Evolutionary conservation across 805 yeast genomes (phyloP).

Genomic region (Metschnikowia gruessii): DNA sequence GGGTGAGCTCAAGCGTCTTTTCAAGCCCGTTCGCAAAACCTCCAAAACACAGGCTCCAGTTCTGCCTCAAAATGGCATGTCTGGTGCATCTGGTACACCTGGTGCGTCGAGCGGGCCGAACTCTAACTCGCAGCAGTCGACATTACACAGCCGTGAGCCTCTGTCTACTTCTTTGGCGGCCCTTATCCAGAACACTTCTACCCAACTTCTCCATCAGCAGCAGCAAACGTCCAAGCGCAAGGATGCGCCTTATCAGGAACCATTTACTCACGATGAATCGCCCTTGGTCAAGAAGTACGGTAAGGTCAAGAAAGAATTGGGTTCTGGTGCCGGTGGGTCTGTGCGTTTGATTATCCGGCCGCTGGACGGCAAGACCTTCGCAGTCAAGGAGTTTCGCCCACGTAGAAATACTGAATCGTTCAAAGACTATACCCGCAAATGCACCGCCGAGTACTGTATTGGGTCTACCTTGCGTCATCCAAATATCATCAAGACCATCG

Average conservation of each 20-base stretch:
- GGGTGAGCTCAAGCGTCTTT: slow-evolving; percentile 71
- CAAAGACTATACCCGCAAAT: slow-evolving; percentile 79
- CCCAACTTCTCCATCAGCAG: slow-evolving; percentile 23
- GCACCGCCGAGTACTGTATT: slow-evolving; percentile 85
- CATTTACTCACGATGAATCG: slow-evolving; percentile 24
- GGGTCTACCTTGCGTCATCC: slow-evolving; percentile 83
- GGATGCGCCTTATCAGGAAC: slow-evolving; percentile 16
- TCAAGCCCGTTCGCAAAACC: slow-evolving; percentile 52
- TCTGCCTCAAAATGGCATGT: background rate
- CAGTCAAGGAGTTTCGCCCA: slow-evolving; percentile 79
- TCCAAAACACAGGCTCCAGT: slow-evolving; percentile 14
- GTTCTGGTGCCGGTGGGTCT: slow-evolving; percentile 87
- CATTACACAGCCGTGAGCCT: slow-evolving; percentile 16
- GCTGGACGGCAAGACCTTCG: slow-evolving; percentile 68
- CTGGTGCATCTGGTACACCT: background rate
- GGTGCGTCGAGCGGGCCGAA: background rate
- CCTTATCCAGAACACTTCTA: slow-evolving; percentile 19
- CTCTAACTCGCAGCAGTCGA: background rate
- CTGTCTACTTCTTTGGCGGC: slow-evolving; percentile 19
- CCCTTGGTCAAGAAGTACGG: slow-evolving; percentile 56
- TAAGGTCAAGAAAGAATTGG: slow-evolving; percentile 68
- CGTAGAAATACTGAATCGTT: slow-evolving; percentile 65
- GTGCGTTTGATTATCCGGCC: slow-evolving; percentile 71
- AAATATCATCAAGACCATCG: slow-evolving; percentile 74
- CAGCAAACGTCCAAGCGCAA: slow-evolving; percentile 22